Conservation (phyloP, 169 alveolate species). For the Plasmodium falciparum region DNA sequence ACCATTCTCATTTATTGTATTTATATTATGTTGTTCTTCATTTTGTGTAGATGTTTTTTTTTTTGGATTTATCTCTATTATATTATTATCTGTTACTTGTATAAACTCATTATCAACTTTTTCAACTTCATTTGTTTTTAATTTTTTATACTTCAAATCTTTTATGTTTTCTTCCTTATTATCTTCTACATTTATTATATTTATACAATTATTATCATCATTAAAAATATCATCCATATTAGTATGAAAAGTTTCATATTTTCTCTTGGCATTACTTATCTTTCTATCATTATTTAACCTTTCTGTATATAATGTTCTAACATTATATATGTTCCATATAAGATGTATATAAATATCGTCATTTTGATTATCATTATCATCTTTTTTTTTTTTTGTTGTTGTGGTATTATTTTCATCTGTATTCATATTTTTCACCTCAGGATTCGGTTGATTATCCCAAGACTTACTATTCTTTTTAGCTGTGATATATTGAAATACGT, state of each 20-base stretch:
- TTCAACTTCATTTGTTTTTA: neutral
- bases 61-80: neutral
- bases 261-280: constrained; percentile 10
- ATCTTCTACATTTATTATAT: neutral
- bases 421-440: neutral
- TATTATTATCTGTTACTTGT: neutral
- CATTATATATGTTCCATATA: constrained; percentile 42
- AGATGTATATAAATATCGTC: constrained; percentile 32
- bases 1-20: constrained; percentile 11
- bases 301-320: constrained; percentile 29
- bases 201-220: neutral
- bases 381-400: neutral
- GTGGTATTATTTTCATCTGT: neutral
- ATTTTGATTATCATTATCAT: neutral
- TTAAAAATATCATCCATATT: neutral
- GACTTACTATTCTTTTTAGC: constrained; percentile 13
- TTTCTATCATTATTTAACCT: neutral
- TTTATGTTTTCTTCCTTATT: neutral
- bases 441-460: neutral
- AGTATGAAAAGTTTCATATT: neutral
- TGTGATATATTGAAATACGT: constrained; percentile 63
- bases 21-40: constrained; percentile 5
- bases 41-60: neutral
- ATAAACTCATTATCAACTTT: too few species aligned
- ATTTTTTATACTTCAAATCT: neutral